phyloP scores from a whole-genome alignment of 192 early-diverging fungal species.

The Rhizophlyctis rosea region DNA sequence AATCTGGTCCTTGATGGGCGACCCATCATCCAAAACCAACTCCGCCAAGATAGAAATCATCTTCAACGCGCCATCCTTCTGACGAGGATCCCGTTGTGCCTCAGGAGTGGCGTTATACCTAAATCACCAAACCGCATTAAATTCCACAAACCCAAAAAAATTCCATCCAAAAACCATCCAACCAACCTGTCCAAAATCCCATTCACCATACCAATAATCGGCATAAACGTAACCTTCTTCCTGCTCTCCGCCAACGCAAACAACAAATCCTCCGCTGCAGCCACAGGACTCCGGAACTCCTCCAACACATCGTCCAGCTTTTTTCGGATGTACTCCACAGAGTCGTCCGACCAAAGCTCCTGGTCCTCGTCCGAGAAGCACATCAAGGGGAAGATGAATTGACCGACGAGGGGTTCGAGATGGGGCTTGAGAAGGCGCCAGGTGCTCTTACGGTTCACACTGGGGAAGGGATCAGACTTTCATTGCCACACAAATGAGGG shows the following conservation, averaged over 20 bases:
- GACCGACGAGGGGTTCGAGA: slow-evolving; percentile 71
- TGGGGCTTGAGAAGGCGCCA: slow-evolving; percentile 92
- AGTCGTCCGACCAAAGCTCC: slow-evolving; percentile 89
- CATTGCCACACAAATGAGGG: neutral
- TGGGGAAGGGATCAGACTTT: neutral
- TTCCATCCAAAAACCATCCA: neutral
- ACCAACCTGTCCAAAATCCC: slow-evolving; percentile 52
- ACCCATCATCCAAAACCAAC: slow-evolving; percentile 59
- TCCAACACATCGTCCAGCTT: slow-evolving; percentile 68
- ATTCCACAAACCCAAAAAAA: no score
- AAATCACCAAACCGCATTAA: slow-evolving; percentile 1
- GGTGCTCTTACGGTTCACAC: slow-evolving; percentile 82
- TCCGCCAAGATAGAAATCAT: slow-evolving; percentile 80
- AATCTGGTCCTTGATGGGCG: slow-evolving; percentile 71
- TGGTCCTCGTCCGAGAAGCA: slow-evolving; percentile 84
- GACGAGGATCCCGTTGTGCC: slow-evolving; percentile 67
- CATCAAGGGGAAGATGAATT: slow-evolving; percentile 90
- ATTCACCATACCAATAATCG: slow-evolving; percentile 79
- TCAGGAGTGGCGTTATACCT: slow-evolving; percentile 60
- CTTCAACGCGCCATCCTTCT: slow-evolving; percentile 87
- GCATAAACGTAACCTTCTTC: slow-evolving; percentile 73
- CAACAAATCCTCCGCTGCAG: slow-evolving; percentile 74
- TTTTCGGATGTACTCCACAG: slow-evolving; percentile 79
- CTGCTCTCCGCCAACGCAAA: slow-evolving; percentile 74
- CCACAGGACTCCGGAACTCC: slow-evolving; percentile 74